Evolutionary conservation across 2,329 filamentous ascomycete species (phyloP).

Genomic region (Erysiphe pisi): DNA sequence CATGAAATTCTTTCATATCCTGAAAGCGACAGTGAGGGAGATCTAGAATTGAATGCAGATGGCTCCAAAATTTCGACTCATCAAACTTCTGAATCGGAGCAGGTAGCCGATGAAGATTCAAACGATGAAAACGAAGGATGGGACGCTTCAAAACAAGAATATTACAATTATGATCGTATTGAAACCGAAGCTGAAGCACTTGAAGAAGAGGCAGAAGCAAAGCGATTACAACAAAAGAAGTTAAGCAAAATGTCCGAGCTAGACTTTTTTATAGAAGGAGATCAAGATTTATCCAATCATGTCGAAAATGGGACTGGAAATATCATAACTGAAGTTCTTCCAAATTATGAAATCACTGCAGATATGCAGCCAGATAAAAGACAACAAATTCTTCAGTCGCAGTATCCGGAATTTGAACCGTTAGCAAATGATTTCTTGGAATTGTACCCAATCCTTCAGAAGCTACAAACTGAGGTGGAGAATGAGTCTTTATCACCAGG

Average conservation of each 20-base stretch:
- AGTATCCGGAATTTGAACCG: constrained; percentile 87
- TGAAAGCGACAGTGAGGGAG: constrained; percentile 41
- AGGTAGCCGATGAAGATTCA: constrained; percentile 47
- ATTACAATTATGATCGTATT: constrained; percentile 75
- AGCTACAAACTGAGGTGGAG: constrained; percentile 49
- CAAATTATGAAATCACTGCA: constrained; percentile 68
- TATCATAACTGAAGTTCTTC: constrained; percentile 75
- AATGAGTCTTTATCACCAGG: constrained; percentile 33
- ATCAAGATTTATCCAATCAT: constrained; percentile 55
- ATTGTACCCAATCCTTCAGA: constrained; percentile 48
- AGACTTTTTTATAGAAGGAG: constrained; percentile 87
- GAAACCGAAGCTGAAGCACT: constrained; percentile 60
- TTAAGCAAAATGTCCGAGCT: constrained; percentile 77
- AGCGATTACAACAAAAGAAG: constrained; percentile 81
- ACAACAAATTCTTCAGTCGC: constrained; percentile 60
- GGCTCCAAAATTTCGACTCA: constrained; percentile 41
- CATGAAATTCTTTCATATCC: constrained; percentile 49
- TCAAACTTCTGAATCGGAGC: constrained; percentile 45
- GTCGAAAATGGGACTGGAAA: constrained; percentile 45
- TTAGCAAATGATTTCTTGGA: constrained; percentile 57
- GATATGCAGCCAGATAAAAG: constrained; percentile 67
- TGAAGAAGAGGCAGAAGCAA: constrained; percentile 85
- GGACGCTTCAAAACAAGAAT: constrained; percentile 79
- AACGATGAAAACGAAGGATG: constrained; percentile 59
- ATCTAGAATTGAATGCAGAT: constrained; percentile 39